Evolutionary conservation across 202 grass and related monocot species (phyloP), one percentile per base, ranked within the genome.

Genomic region (Miscanthus sacchariflorus): DNA sequence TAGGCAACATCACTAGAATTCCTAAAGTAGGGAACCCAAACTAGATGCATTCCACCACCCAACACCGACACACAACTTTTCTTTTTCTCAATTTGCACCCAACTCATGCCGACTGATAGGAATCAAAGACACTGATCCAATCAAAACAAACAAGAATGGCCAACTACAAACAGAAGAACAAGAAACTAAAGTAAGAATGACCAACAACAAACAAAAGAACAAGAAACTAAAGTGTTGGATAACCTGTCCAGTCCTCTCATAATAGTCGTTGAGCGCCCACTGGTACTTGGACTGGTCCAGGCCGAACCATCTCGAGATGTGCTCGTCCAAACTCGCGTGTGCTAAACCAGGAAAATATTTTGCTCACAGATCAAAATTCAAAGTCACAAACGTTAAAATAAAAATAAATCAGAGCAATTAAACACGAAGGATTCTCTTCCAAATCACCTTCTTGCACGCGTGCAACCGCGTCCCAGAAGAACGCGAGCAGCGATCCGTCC

Each of bases 211-310:
- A 12, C 43, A 21, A 9, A 63, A 76, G 68, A 81, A 74, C 1
- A 36, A 27, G 44, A 61, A 70, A 67, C 50, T 46, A 50, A 58
- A 78, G 64, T 21, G 43, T 44, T n/a, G 13, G 72, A 25, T 35
- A 80, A 98, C 95, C 95, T 93, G 93, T 91, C 87, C 83, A 2
- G 42, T 84, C 63, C 33, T 89, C 85, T 98, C 93, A 39, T 91
- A 88, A 79, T 95, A 98, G 68, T 95, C 83, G 36, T 95, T 92
- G 70, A 98, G 88, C 49, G 93, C 95, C 88, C 93, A 90, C 86
- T 92, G 95, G 64, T 98, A 98, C 81, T 95, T 98, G 18, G 95
- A 98, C 64, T 95, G 91, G 85, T 98, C 84, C 79, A 98, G 78
- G 27, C 95, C 93, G 14, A 98, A 98, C 95, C 91, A 98, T 76